These are phyloP conservation scores for Biscogniauxia sp. DNA, from an alignment of 2,329 filamentous ascomycete genomes.

Conservation along the genomic window DNA sequence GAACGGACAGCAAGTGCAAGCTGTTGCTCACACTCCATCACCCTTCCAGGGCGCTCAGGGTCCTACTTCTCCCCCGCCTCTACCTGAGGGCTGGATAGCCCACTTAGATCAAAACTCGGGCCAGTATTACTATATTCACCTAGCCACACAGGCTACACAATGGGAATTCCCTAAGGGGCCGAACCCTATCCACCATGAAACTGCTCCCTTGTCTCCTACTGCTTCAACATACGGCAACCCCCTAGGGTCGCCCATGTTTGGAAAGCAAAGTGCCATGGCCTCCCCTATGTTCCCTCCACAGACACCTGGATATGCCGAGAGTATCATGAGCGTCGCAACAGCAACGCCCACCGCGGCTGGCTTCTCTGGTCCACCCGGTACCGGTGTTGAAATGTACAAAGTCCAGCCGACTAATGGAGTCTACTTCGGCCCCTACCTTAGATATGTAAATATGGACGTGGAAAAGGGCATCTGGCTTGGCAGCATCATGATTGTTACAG, in stretches of 20 bases:
- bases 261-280: constrained; percentile 64
- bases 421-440: constrained; percentile 94
- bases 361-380: constrained; percentile 83
- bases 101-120: constrained; percentile 94
- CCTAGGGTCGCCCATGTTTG: constrained; percentile 65
- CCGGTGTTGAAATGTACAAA: constrained; percentile 92
- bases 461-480: constrained; percentile 89
- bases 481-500: constrained; percentile 89
- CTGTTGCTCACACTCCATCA: constrained; percentile 40
- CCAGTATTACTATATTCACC: constrained; percentile 98
- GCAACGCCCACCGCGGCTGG: constrained; percentile 75
- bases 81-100: constrained; percentile 97
- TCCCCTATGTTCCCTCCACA: constrained; percentile 83
- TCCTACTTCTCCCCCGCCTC: constrained; percentile 81
- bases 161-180: constrained; percentile 99
- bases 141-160: constrained; percentile 91
- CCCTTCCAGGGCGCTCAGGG: constrained; percentile 44
- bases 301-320: constrained; percentile 80
- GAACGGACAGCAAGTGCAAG: constrained; percentile 47
- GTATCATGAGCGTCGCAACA: constrained; percentile 74
- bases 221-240: constrained; percentile 75
- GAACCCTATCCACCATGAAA: constrained; percentile 81
- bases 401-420: constrained; percentile 92
- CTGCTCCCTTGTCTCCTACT: constrained; percentile 78
- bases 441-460: constrained; percentile 96